A percentile compares a stretch with the other conserved stretches of the same genome.
phyloP scores from a whole-genome alignment of 2,329 filamentous ascomycete species.

The Diaporthe longicolla region DNA sequence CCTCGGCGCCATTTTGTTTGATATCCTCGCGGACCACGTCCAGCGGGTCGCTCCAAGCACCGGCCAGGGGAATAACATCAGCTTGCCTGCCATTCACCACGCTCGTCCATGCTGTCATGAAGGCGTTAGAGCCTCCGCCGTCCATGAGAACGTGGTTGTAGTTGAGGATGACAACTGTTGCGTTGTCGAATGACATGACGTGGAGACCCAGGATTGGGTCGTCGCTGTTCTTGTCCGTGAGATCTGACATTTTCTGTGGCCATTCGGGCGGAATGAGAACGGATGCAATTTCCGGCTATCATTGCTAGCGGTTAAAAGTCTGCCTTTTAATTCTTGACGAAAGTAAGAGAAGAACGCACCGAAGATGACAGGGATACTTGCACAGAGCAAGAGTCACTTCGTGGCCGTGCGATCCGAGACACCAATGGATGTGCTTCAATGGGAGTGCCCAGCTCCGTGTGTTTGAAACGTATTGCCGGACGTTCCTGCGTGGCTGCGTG shows the following conservation, averaged over 20 bases:
- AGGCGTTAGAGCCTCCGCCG: no score
- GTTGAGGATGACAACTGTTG: no score
- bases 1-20: no score
- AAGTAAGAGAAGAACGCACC: neutral
- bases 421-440: conserved; percentile 3
- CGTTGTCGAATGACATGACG: neutral
- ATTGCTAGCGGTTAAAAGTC: neutral
- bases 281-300: neutral
- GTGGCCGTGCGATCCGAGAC: neutral
- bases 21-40: no score
- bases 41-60: no score
- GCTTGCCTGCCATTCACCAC: no score
- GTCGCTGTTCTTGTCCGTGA: neutral
- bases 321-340: no score
- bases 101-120: no score
- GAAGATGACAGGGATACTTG: conserved; percentile 8
- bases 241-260: neutral
- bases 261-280: conserved; percentile 1
- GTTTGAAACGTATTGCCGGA: neutral
- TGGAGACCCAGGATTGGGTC: neutral
- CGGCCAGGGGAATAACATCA: no score
- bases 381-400: neutral
- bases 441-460: neutral
- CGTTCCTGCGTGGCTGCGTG: neutral
- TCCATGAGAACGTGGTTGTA: no score